A percentile compares a stretch with the other conserved stretches of the same genome.
These are phyloP conservation scores for Pilatotrama ljubarskyi DNA, from an alignment of 768 basidiomycete genomes.

Conservation along the genomic window DNA sequence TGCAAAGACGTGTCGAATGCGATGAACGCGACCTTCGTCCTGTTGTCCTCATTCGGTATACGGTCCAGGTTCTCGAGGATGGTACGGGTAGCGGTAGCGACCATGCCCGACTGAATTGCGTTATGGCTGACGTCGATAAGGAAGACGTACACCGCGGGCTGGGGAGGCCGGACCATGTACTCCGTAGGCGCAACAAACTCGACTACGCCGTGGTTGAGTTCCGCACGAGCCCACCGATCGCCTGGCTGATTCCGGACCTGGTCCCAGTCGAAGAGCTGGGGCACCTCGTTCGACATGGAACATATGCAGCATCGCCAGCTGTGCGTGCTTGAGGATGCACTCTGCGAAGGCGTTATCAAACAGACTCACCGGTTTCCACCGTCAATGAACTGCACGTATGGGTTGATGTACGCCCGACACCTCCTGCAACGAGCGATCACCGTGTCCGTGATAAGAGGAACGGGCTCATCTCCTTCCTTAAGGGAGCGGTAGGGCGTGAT, in stretches of 20 bases:
- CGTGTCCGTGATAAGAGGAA: slow-evolving; percentile 90
- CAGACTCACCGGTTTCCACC: slow-evolving; percentile 81
- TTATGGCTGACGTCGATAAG: slow-evolving; percentile 94
- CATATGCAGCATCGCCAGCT: slow-evolving; percentile 99
- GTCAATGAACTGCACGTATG: slow-evolving; percentile 96
- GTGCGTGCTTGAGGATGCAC: background rate
- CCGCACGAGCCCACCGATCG: slow-evolving; percentile 91
- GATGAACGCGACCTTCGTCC: slow-evolving; percentile 91
- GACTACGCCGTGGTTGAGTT: slow-evolving; percentile 91
- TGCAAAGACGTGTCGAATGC: slow-evolving; percentile 91
- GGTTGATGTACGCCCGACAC: slow-evolving; percentile 96
- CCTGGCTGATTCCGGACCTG: slow-evolving; percentile 90
- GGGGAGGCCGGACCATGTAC: slow-evolving; percentile 99
- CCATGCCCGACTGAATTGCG: slow-evolving; percentile 95
- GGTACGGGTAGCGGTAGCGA: slow-evolving; percentile 95
- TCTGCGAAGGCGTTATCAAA: background rate
- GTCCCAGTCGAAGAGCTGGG: slow-evolving; percentile 98
- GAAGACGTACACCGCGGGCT: slow-evolving; percentile 96
- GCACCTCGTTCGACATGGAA: slow-evolving; percentile 96
- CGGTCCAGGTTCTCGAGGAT: slow-evolving; percentile 94
- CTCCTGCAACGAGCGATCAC: slow-evolving; percentile 95
- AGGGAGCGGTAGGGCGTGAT: slow-evolving; percentile 89
- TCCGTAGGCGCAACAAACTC: slow-evolving; percentile 98
- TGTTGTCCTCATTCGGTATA: slow-evolving; percentile 90
- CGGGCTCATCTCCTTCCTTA: slow-evolving; percentile 78